Percentiles rank a stretch among this genome's conserved stretches.
Evolutionary conservation across 106 monocot species (phyloP).

Genomic region (Narthecium ossifragum): DNA sequence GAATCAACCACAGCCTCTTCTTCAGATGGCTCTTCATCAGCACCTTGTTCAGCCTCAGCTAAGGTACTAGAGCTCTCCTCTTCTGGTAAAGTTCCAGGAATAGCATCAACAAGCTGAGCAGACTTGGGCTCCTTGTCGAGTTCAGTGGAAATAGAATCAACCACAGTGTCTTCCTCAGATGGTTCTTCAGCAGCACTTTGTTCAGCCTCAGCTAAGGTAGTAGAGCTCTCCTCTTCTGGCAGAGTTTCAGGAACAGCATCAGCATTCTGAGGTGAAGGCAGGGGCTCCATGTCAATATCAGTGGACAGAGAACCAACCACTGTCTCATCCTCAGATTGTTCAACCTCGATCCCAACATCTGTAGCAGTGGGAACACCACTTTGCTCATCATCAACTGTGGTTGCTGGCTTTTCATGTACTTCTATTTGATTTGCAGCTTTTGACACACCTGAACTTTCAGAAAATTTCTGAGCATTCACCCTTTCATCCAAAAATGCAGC

Average conservation of each 20-base stretch:
- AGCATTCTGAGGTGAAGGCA: too few relatives aligned
- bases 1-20: constrained; percentile 4
- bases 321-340: constrained; percentile 7
- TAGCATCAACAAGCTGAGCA: too few relatives aligned
- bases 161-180: constrained; percentile 9
- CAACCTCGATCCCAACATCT: constrained; percentile 1
- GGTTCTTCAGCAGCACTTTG: constrained; percentile 8
- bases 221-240: too few relatives aligned
- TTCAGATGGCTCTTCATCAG: not conserved
- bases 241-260: too few relatives aligned
- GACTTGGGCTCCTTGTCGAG: not conserved
- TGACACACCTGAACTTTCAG: constrained; percentile 12
- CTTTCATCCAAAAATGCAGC: constrained; percentile 58
- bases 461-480: constrained; percentile 36
- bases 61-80: too few relatives aligned
- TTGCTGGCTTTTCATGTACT: too few relatives aligned
- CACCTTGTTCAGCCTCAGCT: too few relatives aligned
- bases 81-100: too few relatives aligned
- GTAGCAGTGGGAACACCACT: not conserved
- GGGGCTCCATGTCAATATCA: constrained; percentile 1
- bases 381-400: not conserved
- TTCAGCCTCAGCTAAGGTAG: too few relatives aligned
- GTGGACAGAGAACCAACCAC: constrained; percentile 13
- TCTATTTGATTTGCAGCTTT: constrained; percentile 9
- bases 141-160: constrained; percentile 19